These are phyloP conservation scores for Kodamaea kaohsiungensis DNA, from an alignment of 805 yeast genomes.

Conservation along the genomic window DNA sequence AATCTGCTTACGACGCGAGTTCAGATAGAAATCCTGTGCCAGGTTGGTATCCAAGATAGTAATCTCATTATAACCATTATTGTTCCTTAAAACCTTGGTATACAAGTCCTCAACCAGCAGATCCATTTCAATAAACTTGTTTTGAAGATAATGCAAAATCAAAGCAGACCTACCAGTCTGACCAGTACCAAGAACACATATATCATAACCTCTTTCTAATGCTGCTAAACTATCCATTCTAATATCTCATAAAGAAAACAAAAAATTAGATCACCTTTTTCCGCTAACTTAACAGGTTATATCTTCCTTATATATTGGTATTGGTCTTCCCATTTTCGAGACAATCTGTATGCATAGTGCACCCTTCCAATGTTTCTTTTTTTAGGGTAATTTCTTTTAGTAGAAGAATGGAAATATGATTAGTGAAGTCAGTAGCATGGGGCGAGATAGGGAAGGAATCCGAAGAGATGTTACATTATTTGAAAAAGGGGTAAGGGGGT, in stretches of 20 bases:
- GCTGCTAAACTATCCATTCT: slow-evolving; percentile 16
- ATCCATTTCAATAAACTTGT: slow-evolving; percentile 21
- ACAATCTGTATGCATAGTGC: not conserved
- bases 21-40: slow-evolving; percentile 26
- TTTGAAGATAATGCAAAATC: slow-evolving; percentile 25
- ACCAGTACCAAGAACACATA: slow-evolving; percentile 30
- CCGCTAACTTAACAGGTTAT: not conserved
- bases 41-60: slow-evolving; percentile 35
- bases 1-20: slow-evolving; percentile 28
- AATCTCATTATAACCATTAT: slow-evolving; percentile 23
- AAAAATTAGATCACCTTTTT: not conserved
- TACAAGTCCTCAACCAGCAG: slow-evolving; percentile 27
- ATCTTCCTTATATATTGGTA: not conserved
- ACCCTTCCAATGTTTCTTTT: not conserved
- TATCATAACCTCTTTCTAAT: slow-evolving; percentile 22
- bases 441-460: not conserved
- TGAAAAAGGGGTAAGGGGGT: no score
- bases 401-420: not conserved
- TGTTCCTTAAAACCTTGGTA: slow-evolving; percentile 18
- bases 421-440: not conserved
- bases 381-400: not conserved
- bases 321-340: not conserved
- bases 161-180: slow-evolving; percentile 28
- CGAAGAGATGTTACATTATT: no score
- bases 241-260: not conserved